These are phyloP conservation scores for Blumeriella jaapii DNA, from an alignment of 2,329 filamentous ascomycete species.

Conservation along the genomic window DNA sequence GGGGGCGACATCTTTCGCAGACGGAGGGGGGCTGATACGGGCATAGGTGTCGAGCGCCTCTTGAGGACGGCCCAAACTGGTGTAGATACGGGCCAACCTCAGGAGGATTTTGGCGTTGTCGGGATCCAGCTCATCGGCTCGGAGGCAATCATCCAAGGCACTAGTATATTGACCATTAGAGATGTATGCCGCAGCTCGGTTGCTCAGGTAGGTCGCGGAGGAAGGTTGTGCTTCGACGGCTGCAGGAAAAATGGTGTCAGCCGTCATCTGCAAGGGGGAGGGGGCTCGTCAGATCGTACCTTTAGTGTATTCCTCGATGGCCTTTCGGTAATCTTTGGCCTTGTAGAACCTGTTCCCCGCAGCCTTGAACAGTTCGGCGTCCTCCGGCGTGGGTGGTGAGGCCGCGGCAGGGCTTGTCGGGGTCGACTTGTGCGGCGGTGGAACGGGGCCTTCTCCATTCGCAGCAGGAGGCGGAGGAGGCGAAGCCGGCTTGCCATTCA, in stretches of 20 bases:
- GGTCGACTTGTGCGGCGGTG: slow-evolving; percentile 60
- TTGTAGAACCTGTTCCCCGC: slow-evolving; percentile 96
- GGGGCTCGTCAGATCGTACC: slow-evolving; percentile 40
- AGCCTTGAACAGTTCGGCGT: slow-evolving; percentile 86
- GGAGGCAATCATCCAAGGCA: slow-evolving; percentile 78
- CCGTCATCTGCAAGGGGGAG: background rate
- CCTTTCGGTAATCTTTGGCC: slow-evolving; percentile 76
- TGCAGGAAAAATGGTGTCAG: slow-evolving; percentile 30
- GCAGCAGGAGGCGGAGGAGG: slow-evolving; percentile 7
- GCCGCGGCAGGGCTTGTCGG: slow-evolving; percentile 45
- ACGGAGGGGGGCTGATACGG: slow-evolving; percentile 68
- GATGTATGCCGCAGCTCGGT: slow-evolving; percentile 91
- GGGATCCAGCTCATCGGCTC: slow-evolving; percentile 72
- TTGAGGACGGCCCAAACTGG: slow-evolving; percentile 71
- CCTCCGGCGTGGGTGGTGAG: slow-evolving; percentile 38
- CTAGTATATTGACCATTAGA: slow-evolving; percentile 67
- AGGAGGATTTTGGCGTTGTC: slow-evolving; percentile 80
- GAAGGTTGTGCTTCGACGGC: slow-evolving; percentile 79
- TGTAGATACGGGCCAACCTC: slow-evolving; percentile 81
- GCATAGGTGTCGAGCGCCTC: slow-evolving; percentile 77
- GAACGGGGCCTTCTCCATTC: slow-evolving; percentile 42
- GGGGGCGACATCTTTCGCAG: slow-evolving; percentile 74
- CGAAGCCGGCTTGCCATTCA: slow-evolving; percentile 34
- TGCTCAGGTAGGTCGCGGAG: slow-evolving; percentile 84
- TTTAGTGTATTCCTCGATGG: slow-evolving; percentile 90